Percentiles rank a stretch among this genome's conserved stretches.
Evolutionary conservation across 768 basidiomycete genomes (phyloP).

Genomic region (Dioszegia aurantiaca): DNA sequence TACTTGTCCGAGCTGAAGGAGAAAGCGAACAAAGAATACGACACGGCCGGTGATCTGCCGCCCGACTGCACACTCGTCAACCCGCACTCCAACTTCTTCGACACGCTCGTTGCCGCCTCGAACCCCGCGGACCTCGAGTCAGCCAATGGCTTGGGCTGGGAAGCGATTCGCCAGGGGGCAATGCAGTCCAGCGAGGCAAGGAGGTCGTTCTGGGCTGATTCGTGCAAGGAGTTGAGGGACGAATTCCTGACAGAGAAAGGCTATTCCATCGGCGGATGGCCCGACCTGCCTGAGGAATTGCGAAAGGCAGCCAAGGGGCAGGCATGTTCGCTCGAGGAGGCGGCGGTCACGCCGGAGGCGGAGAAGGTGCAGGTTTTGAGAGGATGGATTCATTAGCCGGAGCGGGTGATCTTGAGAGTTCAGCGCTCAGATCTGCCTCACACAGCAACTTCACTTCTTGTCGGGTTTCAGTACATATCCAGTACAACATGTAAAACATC

Average conservation of each 20-base stretch:
- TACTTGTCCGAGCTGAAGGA: not conserved
- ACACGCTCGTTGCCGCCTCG: not conserved
- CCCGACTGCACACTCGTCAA: not conserved
- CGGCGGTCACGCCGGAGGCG: not conserved
- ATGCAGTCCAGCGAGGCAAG: conserved; percentile 6
- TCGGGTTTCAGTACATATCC: too few species aligned
- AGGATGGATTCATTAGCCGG: too few species aligned
- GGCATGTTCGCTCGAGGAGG: not conserved
- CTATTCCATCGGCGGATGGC: not conserved
- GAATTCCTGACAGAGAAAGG: not conserved
- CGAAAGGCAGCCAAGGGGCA: not conserved
- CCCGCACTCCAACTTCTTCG: not conserved
- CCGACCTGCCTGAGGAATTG: not conserved
- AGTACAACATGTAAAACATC: too few species aligned
- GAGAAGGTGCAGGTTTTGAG: too few species aligned
- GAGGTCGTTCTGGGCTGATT: not conserved
- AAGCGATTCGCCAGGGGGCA: not conserved
- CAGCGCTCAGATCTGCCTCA: too few species aligned
- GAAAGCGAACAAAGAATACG: not conserved
- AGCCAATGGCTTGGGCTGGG: not conserved
- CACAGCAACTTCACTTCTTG: too few species aligned
- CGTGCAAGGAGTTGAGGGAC: not conserved
- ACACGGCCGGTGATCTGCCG: not conserved
- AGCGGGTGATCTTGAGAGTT: too few species aligned
- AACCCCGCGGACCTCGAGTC: not conserved